phyloP scores from a whole-genome alignment of 106 monocot species.

The Allium sativum region DNA sequence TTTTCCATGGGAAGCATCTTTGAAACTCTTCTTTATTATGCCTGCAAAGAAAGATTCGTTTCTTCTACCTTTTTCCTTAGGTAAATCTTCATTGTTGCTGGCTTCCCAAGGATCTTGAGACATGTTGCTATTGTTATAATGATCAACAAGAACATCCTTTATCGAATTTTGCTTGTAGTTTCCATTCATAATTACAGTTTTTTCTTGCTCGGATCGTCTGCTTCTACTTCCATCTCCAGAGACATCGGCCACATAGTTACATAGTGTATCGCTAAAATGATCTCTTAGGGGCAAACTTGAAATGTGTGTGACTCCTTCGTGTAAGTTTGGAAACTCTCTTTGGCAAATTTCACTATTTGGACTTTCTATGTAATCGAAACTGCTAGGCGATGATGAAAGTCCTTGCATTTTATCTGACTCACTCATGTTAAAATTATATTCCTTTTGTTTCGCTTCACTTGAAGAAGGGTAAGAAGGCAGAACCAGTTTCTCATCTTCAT shows the following conservation, averaged over 20 bases:
- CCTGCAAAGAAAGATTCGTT: slow-evolving; percentile 75
- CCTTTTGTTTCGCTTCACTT: slow-evolving; percentile 35
- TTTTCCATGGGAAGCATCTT: slow-evolving; percentile 28
- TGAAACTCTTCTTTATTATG: slow-evolving; percentile 87
- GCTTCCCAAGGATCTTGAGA: slow-evolving; percentile 50
- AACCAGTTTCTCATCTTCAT: slow-evolving; percentile 45
- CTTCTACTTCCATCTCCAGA: slow-evolving; percentile 66
- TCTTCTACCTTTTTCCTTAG: slow-evolving; percentile 21
- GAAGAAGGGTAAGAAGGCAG: slow-evolving; percentile 32
- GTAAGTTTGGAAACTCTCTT: slow-evolving; percentile 32
- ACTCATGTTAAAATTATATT: slow-evolving; percentile 8
- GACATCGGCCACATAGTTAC: slow-evolving; percentile 34
- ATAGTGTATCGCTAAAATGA: slow-evolving; percentile 47
- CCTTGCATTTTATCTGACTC: slow-evolving; percentile 18
- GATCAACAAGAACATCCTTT: slow-evolving; percentile 66
- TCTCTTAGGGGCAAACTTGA: slow-evolving; percentile 61
- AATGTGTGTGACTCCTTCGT: slow-evolving; percentile 27
- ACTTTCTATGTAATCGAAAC: slow-evolving; percentile 1
- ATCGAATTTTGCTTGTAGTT: slow-evolving; percentile 64
- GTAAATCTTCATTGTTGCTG: slow-evolving; percentile 36
- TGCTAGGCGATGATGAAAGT: slow-evolving; percentile 22
- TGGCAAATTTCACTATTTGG: slow-evolving; percentile 35
- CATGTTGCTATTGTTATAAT: slow-evolving; percentile 36
- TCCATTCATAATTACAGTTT: slow-evolving; percentile 26
- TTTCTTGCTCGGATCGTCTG: slow-evolving; percentile 73